A percentile compares a stretch with the other conserved stretches of the same genome.
phyloP scores from a whole-genome alignment of 2,329 filamentous ascomycete genomes.

The Ceratocystis diversiconidia region DNA sequence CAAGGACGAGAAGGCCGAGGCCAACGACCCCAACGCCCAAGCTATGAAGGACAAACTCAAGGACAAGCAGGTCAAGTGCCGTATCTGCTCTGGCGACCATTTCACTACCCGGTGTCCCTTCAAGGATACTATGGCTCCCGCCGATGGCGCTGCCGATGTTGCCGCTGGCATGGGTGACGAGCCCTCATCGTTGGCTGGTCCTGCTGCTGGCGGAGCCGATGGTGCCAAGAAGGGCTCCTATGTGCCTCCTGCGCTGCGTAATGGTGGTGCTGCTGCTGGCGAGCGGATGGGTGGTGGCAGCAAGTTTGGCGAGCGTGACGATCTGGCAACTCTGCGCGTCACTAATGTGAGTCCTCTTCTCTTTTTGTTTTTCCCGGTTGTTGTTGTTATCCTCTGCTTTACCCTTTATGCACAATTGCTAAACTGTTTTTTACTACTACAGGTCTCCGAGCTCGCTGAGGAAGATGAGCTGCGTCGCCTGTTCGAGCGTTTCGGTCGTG shows the following conservation, averaged over 20 bases:
- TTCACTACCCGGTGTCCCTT: constrained; percentile 98
- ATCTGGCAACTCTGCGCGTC: constrained; percentile 87
- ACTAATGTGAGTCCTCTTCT: constrained; percentile 63
- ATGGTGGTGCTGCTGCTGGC: constrained; percentile 47
- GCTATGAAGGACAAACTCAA: constrained; percentile 71
- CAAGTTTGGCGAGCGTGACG: constrained; percentile 88
- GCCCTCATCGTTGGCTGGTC: constrained; percentile 21
- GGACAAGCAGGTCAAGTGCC: constrained; percentile 99
- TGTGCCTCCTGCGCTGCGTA: constrained; percentile 84
- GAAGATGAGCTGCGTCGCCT: constrained; percentile 90
- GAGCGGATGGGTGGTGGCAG: constrained; percentile 61
- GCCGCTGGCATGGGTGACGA: constrained; percentile 43
- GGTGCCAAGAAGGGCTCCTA: constrained; percentile 65
- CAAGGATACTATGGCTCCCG: constrained; percentile 97
- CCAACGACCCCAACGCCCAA: constrained; percentile 57
- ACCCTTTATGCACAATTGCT: background rate
- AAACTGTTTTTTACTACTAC: constrained; percentile 17
- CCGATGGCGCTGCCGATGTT: constrained; percentile 44
- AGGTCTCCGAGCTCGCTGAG: constrained; percentile 95
- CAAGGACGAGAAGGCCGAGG: constrained; percentile 70
- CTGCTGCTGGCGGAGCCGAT: constrained; percentile 40
- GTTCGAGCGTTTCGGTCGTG: constrained; percentile 93
- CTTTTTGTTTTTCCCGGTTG: background rate
- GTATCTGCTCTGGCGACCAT: constrained; percentile 97
- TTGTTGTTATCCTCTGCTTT: background rate